phyloP scores from a whole-genome alignment of 768 basidiomycete genomes.

The Russula sp. region DNA sequence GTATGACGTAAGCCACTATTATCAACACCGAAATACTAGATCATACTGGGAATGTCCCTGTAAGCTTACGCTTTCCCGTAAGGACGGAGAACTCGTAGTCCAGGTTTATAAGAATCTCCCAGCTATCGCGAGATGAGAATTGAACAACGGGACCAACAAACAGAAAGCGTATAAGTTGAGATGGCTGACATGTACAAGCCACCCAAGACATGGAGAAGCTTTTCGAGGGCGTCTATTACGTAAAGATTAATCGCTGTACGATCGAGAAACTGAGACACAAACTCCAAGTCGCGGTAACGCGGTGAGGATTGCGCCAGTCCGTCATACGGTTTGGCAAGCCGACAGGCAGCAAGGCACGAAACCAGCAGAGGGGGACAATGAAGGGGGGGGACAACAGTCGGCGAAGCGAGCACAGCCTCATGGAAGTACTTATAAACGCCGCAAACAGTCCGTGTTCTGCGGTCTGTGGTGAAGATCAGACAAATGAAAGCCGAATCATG shows the following conservation, averaged over 20 bases:
- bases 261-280: background rate
- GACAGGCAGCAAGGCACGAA: background rate
- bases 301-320: background rate
- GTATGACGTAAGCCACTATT: background rate
- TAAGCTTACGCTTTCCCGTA: background rate
- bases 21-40: background rate
- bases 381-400: background rate
- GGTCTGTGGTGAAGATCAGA: background rate
- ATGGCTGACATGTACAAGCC: constrained; percentile 12
- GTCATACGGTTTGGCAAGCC: background rate
- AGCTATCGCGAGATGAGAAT: background rate
- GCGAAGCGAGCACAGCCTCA: background rate
- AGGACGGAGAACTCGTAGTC: constrained; percentile 1
- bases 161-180: background rate
- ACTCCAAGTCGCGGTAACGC: background rate
- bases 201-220: constrained; percentile 7
- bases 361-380: background rate
- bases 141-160: background rate
- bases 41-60: background rate
- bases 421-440: background rate
- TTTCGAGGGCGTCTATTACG: background rate
- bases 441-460: background rate
- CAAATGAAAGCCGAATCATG: background rate
- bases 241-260: background rate
- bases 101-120: constrained; percentile 13